Evolutionary conservation across 2,329 filamentous ascomycete species (phyloP).

Genomic region (Aspergillus awamori): DNA sequence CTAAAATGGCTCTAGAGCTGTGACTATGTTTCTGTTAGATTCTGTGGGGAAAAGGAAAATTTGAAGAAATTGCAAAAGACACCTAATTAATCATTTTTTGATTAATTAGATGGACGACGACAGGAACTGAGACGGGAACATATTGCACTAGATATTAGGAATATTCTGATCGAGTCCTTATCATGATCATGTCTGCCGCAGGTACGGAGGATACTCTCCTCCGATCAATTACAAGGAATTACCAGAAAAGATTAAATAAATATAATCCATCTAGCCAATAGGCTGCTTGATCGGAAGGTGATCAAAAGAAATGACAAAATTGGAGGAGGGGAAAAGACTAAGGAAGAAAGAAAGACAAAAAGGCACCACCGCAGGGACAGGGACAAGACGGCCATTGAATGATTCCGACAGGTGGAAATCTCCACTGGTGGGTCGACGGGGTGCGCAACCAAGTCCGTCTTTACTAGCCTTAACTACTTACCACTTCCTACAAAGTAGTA

Average conservation of each 20-base stretch:
- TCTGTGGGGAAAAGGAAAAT: neutral
- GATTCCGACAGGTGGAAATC: conserved; percentile 11
- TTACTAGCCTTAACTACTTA: too few relatives aligned
- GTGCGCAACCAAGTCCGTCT: neutral
- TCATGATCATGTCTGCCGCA: neutral
- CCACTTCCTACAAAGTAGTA: too few relatives aligned
- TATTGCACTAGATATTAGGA: neutral
- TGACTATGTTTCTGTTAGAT: neutral
- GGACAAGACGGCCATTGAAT: conserved; percentile 6
- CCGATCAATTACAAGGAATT: neutral
- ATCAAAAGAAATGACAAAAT: neutral
- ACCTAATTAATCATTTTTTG: neutral
- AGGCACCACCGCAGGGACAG: conserved; percentile 2
- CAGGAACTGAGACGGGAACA: neutral
- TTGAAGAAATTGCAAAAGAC: neutral
- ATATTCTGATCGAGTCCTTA: neutral
- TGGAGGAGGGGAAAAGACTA: neutral
- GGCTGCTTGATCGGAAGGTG: neutral
- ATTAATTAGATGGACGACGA: neutral
- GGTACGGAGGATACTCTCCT: neutral
- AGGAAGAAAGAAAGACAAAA: neutral
- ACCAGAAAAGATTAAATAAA: too few relatives aligned
- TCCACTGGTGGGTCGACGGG: neutral
- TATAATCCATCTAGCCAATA: neutral
- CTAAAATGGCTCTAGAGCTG: neutral